Conservation (phyloP, 345 rosid genomes). For the Lepidium didymum region DNA sequence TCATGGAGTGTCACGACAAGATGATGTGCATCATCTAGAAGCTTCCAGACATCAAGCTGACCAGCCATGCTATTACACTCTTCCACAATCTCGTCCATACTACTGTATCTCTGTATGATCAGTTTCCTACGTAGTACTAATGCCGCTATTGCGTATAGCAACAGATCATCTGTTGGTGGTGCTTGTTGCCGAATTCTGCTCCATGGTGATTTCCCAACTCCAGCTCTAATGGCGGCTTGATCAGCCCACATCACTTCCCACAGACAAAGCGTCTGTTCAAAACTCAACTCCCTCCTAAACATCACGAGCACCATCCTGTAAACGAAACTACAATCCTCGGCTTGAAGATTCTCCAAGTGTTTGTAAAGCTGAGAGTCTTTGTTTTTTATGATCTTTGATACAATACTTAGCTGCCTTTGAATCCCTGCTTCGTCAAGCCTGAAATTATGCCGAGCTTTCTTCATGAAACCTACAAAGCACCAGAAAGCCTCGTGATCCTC, state of each 20-base stretch:
- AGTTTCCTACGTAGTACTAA: conserved; percentile 82
- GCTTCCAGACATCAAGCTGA: conserved; percentile 97
- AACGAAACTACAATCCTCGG: conserved; percentile 94
- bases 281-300: conserved; percentile 85
- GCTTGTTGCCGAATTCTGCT: conserved; percentile 80
- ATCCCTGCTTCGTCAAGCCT: conserved; percentile 96
- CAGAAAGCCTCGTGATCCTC: conserved; percentile 96
- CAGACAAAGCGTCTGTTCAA: conserved; percentile 84
- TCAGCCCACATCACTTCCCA: conserved; percentile 99
- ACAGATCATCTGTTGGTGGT: conserved; percentile 87
- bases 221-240: conserved; percentile 96
- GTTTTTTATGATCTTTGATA: conserved; percentile 79
- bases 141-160: conserved; percentile 94
- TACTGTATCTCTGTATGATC: conserved; percentile 84
- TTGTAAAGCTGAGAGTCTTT: conserved; percentile 91
- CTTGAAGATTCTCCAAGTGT: conserved; percentile 90
- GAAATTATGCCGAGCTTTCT: conserved; percentile 92
- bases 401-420: conserved; percentile 76
- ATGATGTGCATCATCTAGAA: conserved; percentile 84
- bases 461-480: conserved; percentile 98
- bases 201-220: conserved; percentile 92
- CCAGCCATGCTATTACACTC: conserved; percentile 98
- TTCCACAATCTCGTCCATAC: conserved; percentile 97
- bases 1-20: conserved; percentile 85
- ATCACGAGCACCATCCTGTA: conserved; percentile 98